Conservation (phyloP, 2,329 filamentous ascomycete genomes). For the Aspergillus quadrilineatus region DNA sequence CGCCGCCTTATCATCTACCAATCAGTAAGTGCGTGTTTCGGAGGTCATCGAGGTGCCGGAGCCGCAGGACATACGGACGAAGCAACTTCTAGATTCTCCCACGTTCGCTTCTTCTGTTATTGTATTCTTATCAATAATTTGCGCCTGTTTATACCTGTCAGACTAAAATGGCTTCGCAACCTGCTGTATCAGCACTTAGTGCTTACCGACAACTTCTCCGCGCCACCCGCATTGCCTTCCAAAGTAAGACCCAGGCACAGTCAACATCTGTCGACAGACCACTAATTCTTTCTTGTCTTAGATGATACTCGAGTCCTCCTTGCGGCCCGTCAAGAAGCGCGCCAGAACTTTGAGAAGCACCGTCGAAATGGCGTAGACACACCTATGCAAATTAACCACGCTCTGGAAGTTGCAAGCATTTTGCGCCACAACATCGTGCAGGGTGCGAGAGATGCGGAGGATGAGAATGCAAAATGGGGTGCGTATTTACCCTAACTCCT, state of each 20-base stretch:
- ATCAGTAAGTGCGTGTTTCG: conserved; percentile 29
- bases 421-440: conserved; percentile 85
- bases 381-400: conserved; percentile 69
- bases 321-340: conserved; percentile 71
- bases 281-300: conserved; percentile 11
- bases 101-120: not conserved
- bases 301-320: conserved; percentile 68
- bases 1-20: conserved; percentile 28
- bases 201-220: conserved; percentile 82
- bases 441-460: conserved; percentile 53
- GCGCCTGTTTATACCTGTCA: not conserved
- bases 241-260: conserved; percentile 54
- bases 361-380: conserved; percentile 60
- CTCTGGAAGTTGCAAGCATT: conserved; percentile 77
- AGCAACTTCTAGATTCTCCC: not conserved
- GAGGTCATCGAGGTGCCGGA: conserved; percentile 18
- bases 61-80: not conserved
- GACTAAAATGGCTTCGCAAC: conserved; percentile 34
- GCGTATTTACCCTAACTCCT: conserved; percentile 16
- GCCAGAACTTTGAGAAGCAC: conserved; percentile 70
- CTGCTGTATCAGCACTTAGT: conserved; percentile 59
- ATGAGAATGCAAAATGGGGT: conserved; percentile 40
- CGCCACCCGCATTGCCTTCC: conserved; percentile 77
- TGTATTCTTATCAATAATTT: not conserved
- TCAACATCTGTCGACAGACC: not conserved